Base-by-base conservation (phyloP, 495 filamentous ascomycete species). In the Trichoderma asperelloides region DNA sequence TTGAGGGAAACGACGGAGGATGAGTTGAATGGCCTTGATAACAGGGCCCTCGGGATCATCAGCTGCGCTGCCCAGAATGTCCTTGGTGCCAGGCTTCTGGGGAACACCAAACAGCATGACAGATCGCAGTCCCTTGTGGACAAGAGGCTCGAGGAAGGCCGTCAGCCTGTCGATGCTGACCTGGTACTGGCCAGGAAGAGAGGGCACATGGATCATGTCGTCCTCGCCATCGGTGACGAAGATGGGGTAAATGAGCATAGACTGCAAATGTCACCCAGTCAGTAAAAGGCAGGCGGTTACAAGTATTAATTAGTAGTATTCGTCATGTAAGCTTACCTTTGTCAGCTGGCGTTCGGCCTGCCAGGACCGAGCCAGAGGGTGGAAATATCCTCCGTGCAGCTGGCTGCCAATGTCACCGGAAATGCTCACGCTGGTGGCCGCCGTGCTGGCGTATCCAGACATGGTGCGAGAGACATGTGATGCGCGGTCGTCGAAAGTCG, bases 71-170 rank as follows among this genome's bases (percentile, higher is more conserved):
- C 93, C 95, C 4, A 96, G 85, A 18, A 91, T 88, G 76, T 98
- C 95, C 76, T 98, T 98, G 65, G 84, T 87, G 43, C 85, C 85
- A 13, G 89, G 83, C 27, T 86, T 86, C 30, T 96, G 79, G 3
- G 95, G 96, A 8, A 98, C 95, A 63, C 95, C 95, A 74, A 98
- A 98, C 55, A 98, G 85, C 65, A 98, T 96, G 28, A 98, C 93
- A 33, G 92, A 96, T 21, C 87, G 83, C 28, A 98, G 87, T 15
- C 95, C 95, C 75, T 94, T 96, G 65, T 85, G 86, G 28, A 98
- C 85, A 39, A 98, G 87, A 0, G 95, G 91, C 62, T 87, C 82
- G 64, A 98, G 85, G 75, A 95, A 94, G 5, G 92, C 87, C 13
- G 95, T 78, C 66, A 98, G 72, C 67, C 87, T 91, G 77, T 96